Conservation (phyloP, 2,329 filamentous ascomycete species). For the Apiospora malaysiana region DNA sequence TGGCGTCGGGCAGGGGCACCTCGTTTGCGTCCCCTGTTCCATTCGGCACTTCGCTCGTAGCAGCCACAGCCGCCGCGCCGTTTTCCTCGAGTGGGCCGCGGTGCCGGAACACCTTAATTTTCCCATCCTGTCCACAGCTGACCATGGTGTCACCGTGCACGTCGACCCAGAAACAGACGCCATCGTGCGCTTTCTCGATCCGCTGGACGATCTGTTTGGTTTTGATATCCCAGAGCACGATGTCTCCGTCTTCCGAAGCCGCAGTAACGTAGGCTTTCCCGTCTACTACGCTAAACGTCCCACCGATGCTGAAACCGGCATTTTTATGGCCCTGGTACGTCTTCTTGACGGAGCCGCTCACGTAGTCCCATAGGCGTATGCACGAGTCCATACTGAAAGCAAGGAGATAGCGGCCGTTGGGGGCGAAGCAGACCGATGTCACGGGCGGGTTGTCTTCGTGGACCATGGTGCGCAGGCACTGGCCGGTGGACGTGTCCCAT, state of each 20-base stretch:
- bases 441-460: conserved; percentile 96
- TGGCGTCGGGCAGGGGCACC: neutral
- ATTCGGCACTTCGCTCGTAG: neutral
- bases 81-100: conserved; percentile 28
- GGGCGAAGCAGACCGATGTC: conserved; percentile 87
- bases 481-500: conserved; percentile 94
- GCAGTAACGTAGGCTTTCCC: conserved; percentile 70
- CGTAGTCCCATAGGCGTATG: conserved; percentile 93
- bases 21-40: neutral
- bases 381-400: conserved; percentile 92
- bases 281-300: conserved; percentile 77
- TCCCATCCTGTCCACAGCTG: conserved; percentile 61
- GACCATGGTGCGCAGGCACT: conserved; percentile 92
- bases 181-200: conserved; percentile 56
- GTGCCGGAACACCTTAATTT: conserved; percentile 56
- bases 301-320: conserved; percentile 80
- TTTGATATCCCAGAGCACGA: conserved; percentile 89
- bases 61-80: neutral
- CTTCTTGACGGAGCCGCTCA: conserved; percentile 89
- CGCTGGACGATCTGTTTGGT: conserved; percentile 83
- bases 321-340: conserved; percentile 96
- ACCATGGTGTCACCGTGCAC: conserved; percentile 62
- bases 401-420: conserved; percentile 91
- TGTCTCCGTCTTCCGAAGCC: conserved; percentile 85
- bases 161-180: conserved; percentile 71